A percentile compares a stretch with the other conserved stretches of the same genome.
These are phyloP conservation scores for Periglandula ipomoeae DNA, from an alignment of 2,329 filamentous ascomycete genomes.

Conservation along the genomic window DNA sequence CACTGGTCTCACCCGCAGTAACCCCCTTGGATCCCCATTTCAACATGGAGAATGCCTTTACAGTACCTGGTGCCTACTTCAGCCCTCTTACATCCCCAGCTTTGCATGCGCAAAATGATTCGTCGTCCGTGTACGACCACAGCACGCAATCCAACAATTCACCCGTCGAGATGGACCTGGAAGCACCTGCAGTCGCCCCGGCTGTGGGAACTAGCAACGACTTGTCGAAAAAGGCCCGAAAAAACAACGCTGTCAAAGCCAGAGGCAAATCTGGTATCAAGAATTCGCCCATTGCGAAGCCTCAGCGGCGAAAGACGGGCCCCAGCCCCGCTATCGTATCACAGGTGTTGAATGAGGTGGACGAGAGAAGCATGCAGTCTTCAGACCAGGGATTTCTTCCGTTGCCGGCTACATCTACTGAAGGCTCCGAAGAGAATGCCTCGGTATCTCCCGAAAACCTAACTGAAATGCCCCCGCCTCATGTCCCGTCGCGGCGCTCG, in stretches of 20 bases:
- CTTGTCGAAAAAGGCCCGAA: slow-evolving; percentile 42
- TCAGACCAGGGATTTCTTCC: slow-evolving; percentile 28
- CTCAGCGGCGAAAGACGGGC: slow-evolving; percentile 44
- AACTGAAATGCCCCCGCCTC: slow-evolving; percentile 58
- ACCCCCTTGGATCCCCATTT: slow-evolving; percentile 70
- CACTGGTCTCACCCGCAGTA: slow-evolving; percentile 74
- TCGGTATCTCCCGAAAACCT: slow-evolving; percentile 56
- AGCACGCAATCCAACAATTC: slow-evolving; percentile 40
- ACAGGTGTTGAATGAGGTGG: slow-evolving; percentile 45
- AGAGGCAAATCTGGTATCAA: slow-evolving; percentile 46
- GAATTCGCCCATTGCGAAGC: slow-evolving; percentile 66
- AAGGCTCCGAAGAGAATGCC: slow-evolving; percentile 54
- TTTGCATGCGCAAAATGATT: slow-evolving; percentile 60
- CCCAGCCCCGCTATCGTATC: slow-evolving; percentile 47
- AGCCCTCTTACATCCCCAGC: slow-evolving; percentile 77
- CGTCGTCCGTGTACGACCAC: slow-evolving; percentile 34
- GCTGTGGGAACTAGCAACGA: slow-evolving; percentile 34
- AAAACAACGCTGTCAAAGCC: slow-evolving; percentile 42
- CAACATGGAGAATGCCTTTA: slow-evolving; percentile 47
- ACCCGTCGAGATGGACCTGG: slow-evolving; percentile 48
- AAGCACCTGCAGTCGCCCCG: slow-evolving; percentile 27
- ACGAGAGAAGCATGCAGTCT: slow-evolving; percentile 27
- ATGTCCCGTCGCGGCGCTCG: slow-evolving; percentile 56
- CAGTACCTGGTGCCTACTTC: slow-evolving; percentile 65
- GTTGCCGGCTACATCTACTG: slow-evolving; percentile 32